Evolutionary conservation across 495 filamentous ascomycete genomes (phyloP), one percentile per base, ranked within the genome.

Genomic region (Sordaria brevicollis): DNA sequence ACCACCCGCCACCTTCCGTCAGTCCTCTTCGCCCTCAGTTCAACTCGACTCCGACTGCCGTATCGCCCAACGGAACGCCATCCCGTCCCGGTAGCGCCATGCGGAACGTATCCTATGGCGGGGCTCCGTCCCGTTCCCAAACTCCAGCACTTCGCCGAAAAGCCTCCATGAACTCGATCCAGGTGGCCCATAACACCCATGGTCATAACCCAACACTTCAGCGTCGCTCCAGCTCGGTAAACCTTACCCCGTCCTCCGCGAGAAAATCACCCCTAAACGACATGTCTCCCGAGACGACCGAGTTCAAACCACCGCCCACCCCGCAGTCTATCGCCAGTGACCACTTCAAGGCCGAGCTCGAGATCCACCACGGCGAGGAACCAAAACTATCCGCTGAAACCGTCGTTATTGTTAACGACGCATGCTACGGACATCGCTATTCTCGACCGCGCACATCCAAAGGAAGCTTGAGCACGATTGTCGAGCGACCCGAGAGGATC

Each of bases 401-500:
- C 0, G 78, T 94, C 2, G 93, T 97, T 10, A 85, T 99, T 35
- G 76, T 98, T 4, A 92, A 98, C 70, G 96, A 99, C 78, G 89
- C 90, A 66, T 96, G 94, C 81, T 99, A 97, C 74, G 93, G 93
- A 11, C 95, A 99, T 78, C 89, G 92, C 1, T 98, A 86, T 75
- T 91, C 93, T 13, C 86, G 95, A 29, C 93, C 92, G n/a, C 88
- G 90, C 39, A 88, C 90, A 0, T 87, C 86, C 3, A 88, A 87
- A 67, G 83, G 81, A 3, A 83, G 83, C 4, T 83, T 98, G 0
- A 87, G 76, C 67, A 89, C 86, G 43, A 94, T 98, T 65, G 93
- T 97, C 15, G 95, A 99, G 79, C 84, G 94, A 38, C 95, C 95
- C 35, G 95, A 99, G 81, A 87, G 95, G 38, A 89, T 99, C 65